These are phyloP conservation scores for Neopestalotiopsis sp. DNA, from an alignment of 2,329 filamentous ascomycete species.

Conservation along the genomic window DNA sequence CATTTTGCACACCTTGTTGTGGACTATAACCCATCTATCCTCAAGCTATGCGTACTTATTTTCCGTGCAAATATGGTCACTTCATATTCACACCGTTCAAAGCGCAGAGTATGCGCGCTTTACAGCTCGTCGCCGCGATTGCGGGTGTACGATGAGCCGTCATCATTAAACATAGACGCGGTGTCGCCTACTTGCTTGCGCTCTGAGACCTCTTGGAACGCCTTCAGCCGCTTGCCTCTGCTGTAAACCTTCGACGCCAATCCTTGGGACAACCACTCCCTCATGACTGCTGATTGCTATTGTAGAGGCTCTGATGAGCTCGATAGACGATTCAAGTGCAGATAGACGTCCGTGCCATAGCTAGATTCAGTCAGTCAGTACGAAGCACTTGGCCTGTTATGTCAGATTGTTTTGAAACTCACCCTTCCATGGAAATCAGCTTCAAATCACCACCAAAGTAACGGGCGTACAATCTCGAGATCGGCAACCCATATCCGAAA, in stretches of 20 bases:
- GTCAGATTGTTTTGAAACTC: slow-evolving; percentile 43
- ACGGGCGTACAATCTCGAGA: slow-evolving; percentile 89
- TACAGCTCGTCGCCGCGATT: slow-evolving; percentile 18
- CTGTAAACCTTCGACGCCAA: slow-evolving; percentile 59
- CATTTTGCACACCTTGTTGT: not conserved
- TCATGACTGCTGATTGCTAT: slow-evolving; percentile 92
- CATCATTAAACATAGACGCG: slow-evolving; percentile 43
- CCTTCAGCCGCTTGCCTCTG: slow-evolving; percentile 68
- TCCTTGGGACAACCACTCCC: slow-evolving; percentile 72
- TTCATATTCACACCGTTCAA: not conserved
- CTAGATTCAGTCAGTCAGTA: slow-evolving; percentile 51
- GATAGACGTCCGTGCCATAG: slow-evolving; percentile 97
- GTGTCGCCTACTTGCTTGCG: slow-evolving; percentile 90
- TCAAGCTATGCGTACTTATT: not conserved
- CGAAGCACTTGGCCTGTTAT: slow-evolving; percentile 12
- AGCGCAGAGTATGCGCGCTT: not conserved
- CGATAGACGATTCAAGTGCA: slow-evolving; percentile 93
- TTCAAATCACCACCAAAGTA: slow-evolving; percentile 98
- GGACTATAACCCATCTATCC: not conserved
- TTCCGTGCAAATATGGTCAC: not conserved
- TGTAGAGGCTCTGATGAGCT: slow-evolving; percentile 96
- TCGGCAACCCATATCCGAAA: slow-evolving; percentile 96
- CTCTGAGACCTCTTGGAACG: slow-evolving; percentile 75
- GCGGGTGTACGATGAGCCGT: slow-evolving; percentile 13
- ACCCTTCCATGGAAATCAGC: slow-evolving; percentile 99